These are phyloP conservation scores for Colletotrichum siamense DNA, from an alignment of 2,329 filamentous ascomycete genomes.

Conservation along the genomic window DNA sequence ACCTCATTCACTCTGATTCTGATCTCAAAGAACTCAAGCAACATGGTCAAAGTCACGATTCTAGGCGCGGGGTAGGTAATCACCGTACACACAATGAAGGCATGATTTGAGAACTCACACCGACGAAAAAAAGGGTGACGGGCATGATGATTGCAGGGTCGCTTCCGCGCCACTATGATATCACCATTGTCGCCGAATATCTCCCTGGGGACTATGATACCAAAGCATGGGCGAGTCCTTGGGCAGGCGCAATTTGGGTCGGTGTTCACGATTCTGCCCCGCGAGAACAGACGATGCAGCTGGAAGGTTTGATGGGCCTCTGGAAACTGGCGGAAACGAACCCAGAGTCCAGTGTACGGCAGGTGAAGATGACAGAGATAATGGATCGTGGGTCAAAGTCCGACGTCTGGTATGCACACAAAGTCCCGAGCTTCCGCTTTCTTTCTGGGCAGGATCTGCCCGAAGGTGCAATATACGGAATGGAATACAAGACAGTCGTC, in stretches of 20 bases:
- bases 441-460: not conserved
- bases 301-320: not conserved
- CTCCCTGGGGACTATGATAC: not conserved
- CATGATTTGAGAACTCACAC: not conserved
- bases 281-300: not conserved
- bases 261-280: not conserved
- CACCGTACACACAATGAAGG: not conserved
- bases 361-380: not conserved
- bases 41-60: not conserved
- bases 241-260: not conserved
- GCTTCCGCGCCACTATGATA: not conserved
- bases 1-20: rapidly evolving
- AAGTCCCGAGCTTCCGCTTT: not conserved
- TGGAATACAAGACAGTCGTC: not conserved
- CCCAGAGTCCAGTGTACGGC: not conserved
- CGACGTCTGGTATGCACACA: not conserved
- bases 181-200: not conserved
- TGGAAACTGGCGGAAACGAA: not conserved
- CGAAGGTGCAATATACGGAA: not conserved
- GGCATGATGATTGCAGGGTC: not conserved
- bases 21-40: not conserved
- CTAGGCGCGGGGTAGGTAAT: not conserved
- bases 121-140: not conserved
- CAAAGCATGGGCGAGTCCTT: not conserved
- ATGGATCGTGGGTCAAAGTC: not conserved